Evolutionary conservation across 169 alveolate genomes (phyloP), one percentile per base, ranked within the genome.

Genomic region (Cryptosporidium felis): DNA sequence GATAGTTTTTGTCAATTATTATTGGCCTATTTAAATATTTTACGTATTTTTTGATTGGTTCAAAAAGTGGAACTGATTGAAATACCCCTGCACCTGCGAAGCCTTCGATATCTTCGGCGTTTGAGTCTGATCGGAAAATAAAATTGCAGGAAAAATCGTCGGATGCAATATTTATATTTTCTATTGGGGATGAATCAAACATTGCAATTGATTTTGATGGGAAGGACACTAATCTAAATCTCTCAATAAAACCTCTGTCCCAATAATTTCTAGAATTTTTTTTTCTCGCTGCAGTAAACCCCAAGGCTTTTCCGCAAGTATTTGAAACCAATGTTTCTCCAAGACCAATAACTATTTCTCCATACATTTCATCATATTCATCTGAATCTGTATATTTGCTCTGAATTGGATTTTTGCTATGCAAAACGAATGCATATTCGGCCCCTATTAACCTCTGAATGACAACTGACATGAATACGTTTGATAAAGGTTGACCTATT

Each of bases 31-130:
- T 41, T 42, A 74, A 18, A 34, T 74, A 74, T 4, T 60, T 53
- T 1, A 74, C 26, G 30, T 74, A 74, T 41, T 58, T 56, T 21
- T 59, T 30, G 9, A 30, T 41, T 5, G 66, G 66, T 23, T 53
- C 40, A 6, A 60, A 16, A 62, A 91, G 41, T 34, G 96, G 92
- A 36, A 94, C 89, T 21, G 96, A 92, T 82, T 95, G 97, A 80
- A 95, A 95, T 26, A 95, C 94, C 8, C 98, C 98, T 18, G 98
- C 98, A 5, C 98, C 98, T 0, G 98, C 97, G 56, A 95, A 95
- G 2, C 96, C 97, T 82, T 91, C 95, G n/a, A 95, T 91, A 88
- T 95, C 98, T 80, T 95, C 98, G 26, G 95, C 95, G 80, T 95
- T 95, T 44, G 97, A 92, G 80, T 94, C 97, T 60, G 95, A 90